These are phyloP conservation scores for Tricharina praecox DNA, from an alignment of 495 filamentous ascomycete genomes.

Conservation along the genomic window DNA sequence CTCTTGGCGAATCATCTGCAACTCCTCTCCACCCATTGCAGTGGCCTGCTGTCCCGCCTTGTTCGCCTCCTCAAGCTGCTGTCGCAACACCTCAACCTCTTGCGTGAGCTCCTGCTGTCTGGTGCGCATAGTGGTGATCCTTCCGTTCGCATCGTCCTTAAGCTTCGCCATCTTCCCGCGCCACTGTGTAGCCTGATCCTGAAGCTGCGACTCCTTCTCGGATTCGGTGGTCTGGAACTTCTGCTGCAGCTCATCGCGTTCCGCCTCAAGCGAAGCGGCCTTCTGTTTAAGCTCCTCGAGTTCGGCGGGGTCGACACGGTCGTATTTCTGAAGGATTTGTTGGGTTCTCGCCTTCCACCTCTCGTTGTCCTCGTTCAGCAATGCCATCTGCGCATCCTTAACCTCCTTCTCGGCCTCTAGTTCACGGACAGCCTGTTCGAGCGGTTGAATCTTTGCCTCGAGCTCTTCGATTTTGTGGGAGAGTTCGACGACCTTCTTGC, in stretches of 20 bases:
- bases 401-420: conserved; percentile 62
- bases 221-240: conserved; percentile 34
- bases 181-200: conserved; percentile 28
- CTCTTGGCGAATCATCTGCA: conserved; percentile 10
- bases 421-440: conserved; percentile 59
- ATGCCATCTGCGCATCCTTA: conserved; percentile 67
- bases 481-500: conserved; percentile 57
- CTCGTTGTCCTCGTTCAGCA: conserved; percentile 74
- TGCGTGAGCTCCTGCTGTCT: conserved; percentile 32
- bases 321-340: conserved; percentile 87
- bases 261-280: conserved; percentile 41
- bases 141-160: conserved; percentile 43
- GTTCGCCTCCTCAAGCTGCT: conserved; percentile 30
- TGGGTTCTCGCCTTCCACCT: conserved; percentile 85
- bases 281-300: conserved; percentile 68
- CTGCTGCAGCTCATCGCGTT: conserved; percentile 52
- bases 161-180: conserved; percentile 37
- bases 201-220: conserved; percentile 35
- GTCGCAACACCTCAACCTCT: conserved; percentile 35
- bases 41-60: conserved; percentile 30
- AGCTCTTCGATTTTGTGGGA: conserved; percentile 56
- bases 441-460: conserved; percentile 56
- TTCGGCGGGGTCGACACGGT: conserved; percentile 82
- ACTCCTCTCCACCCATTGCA: conserved; percentile 25
- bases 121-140: conserved; percentile 30